Evolutionary conservation across 768 basidiomycete species (phyloP), one percentile per base, ranked within the genome.

Genomic region (Dioszegia crocea): DNA sequence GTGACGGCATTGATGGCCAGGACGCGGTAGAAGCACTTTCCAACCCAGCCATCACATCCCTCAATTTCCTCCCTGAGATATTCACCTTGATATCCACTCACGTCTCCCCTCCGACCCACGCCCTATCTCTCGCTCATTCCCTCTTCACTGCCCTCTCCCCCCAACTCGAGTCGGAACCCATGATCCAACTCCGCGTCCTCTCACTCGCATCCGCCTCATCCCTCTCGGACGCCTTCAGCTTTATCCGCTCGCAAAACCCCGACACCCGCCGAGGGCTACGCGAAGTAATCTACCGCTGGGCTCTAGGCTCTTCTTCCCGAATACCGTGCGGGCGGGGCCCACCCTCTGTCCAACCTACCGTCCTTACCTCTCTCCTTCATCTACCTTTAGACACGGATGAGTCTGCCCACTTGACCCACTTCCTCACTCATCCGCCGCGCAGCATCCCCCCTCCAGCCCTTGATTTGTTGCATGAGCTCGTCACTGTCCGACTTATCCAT

Each of bases 401-500:
- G 47, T 54, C 67, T 12, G 21, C 49, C 1, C 66, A 74, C 57
- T 57, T 74, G 9, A 24, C 66, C 17, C 38, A 63, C 3, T 74
- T 71, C 65, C 59, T 74, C 17, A 46, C 61, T 21, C 63, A 62
- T 31, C 72, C 72, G 12, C 69, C 69, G 16, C 14, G 59, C 17
- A 43, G 27, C 10, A 48, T 74, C 21, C 45, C 65, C 3, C 30
- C 61, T 4, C 19, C 29, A 26, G 61, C 67, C 3, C 23, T 71
- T 9, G 62, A 64, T 21, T 40, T 70, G 6, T 30, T 74, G 31
- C 68, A 68, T 49, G 72, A 74, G 40, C 47, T 74, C 17, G 64
- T 74, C 36, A 74, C 72, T 2, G 62, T 74, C 8, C 61, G 72
- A 23, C 48, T 74, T 17, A 66, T 74, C 9, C 72, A 74, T 57